Percentiles rank a stretch among this genome's conserved stretches.
Evolutionary conservation across 306 rosid genomes (phyloP).

Genomic region (Vachellia collinsii): DNA sequence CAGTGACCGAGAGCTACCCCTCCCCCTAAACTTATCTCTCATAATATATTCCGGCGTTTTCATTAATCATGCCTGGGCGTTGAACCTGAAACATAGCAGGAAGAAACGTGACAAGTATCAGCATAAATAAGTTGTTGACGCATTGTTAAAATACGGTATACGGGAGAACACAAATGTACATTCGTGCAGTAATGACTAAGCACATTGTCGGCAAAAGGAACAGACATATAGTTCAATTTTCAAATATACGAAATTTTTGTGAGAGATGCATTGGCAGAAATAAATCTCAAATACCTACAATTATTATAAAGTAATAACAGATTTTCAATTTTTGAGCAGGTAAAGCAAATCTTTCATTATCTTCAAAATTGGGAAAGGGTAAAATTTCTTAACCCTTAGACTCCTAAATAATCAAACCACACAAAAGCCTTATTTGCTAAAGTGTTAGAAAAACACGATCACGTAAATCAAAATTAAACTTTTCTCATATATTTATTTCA

Average conservation of each 20-base stretch:
- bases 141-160: neutral
- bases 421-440: too few species aligned
- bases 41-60: neutral
- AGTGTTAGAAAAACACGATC: too few species aligned
- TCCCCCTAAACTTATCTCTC: neutral
- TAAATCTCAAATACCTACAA: neutral
- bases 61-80: neutral
- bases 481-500: too few species aligned
- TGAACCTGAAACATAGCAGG: neutral
- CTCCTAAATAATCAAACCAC: neutral
- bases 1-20: neutral
- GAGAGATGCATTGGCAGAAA: neutral
- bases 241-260: neutral
- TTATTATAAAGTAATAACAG: neutral
- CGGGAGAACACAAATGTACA: neutral
- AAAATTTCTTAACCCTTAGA: neutral
- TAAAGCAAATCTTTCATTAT: neutral
- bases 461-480: too few species aligned
- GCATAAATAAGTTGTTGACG: neutral
- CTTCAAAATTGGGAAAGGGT: neutral
- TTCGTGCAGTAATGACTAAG: neutral
- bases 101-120: neutral
- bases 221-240: neutral
- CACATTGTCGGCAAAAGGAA: neutral
- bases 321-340: neutral